These are phyloP conservation scores for Oryza longistaminata DNA, from an alignment of 176 grass and related monocot genomes.

Conservation along the genomic window DNA sequence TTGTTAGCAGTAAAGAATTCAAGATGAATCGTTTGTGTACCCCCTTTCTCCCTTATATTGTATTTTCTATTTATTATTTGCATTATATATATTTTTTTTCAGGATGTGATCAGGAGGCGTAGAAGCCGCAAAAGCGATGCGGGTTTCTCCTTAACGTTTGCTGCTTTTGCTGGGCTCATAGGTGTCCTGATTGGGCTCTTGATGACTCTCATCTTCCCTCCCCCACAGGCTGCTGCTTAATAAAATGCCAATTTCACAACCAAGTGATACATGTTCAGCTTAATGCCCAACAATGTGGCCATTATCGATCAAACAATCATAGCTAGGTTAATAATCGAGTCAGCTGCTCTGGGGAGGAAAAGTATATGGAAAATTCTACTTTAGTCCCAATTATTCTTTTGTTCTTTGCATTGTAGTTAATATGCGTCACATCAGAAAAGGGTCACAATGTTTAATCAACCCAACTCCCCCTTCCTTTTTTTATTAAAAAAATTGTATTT, in stretches of 20 bases:
- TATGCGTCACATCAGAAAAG: conserved; percentile 4
- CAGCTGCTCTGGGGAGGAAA: background rate
- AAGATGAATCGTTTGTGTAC: background rate
- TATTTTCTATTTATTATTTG: conserved; percentile 16
- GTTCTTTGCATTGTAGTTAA: conserved; percentile 38
- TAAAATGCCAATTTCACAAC: conserved; percentile 20
- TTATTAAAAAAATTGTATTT: conserved; percentile 19
- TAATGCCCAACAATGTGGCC: background rate
- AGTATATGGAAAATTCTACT: background rate
- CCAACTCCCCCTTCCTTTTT: background rate
- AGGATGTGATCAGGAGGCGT: conserved; percentile 80
- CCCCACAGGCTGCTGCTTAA: conserved; percentile 44
- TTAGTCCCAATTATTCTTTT: conserved; percentile 39
- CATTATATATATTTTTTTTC: conserved; percentile 36
- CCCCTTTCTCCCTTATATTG: conserved; percentile 8
- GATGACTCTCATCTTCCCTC: conserved; percentile 75
- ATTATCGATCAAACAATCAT: background rate
- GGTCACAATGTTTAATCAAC: background rate
- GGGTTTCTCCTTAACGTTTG: conserved; percentile 79
- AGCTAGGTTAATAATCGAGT: background rate
- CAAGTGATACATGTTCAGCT: conserved; percentile 10
- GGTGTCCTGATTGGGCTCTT: conserved; percentile 77
- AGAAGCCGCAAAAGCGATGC: conserved; percentile 62
- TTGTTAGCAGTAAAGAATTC: background rate
- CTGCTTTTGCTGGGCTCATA: conserved; percentile 74